phyloP scores from a whole-genome alignment of 345 rosid species.

The Citrus hindsii region DNA sequence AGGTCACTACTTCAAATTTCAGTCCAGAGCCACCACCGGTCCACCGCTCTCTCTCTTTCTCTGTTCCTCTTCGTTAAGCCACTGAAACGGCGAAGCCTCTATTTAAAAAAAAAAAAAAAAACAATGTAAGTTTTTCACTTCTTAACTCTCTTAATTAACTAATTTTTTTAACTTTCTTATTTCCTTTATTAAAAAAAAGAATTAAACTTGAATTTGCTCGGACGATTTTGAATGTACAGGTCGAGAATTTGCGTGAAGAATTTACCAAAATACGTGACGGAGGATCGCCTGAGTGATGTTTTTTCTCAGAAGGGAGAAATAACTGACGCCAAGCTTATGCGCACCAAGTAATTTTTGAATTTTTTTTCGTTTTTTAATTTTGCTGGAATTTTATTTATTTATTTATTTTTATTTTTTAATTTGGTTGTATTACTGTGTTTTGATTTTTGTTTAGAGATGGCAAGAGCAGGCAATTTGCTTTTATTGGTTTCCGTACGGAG shows the following conservation, averaged over 20 bases:
- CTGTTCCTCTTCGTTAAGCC: not conserved
- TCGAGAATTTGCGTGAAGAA: conserved; percentile 84
- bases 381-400: not conserved
- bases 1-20: not conserved
- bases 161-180: not conserved
- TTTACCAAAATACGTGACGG: conserved; percentile 62
- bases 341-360: conserved; percentile 45
- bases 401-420: not conserved
- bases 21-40: not conserved
- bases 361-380: not conserved
- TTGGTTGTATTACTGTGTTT: not conserved
- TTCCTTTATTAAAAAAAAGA: not conserved
- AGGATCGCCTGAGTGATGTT: conserved; percentile 58
- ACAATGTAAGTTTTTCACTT: not conserved
- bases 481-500: conserved; percentile 72
- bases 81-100: not conserved
- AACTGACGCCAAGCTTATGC: conserved; percentile 74
- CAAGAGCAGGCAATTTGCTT: conserved; percentile 80
- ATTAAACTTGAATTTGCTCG: not conserved
- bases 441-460: conserved; percentile 54
- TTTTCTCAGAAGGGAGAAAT: conserved; percentile 85
- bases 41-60: not conserved
- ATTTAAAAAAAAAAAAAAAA: not conserved
- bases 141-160: not conserved
- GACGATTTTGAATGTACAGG: conserved; percentile 30